Evolutionary conservation across 2,329 filamentous ascomycete species (phyloP).

Genomic region (Domatiomyces globalis): DNA sequence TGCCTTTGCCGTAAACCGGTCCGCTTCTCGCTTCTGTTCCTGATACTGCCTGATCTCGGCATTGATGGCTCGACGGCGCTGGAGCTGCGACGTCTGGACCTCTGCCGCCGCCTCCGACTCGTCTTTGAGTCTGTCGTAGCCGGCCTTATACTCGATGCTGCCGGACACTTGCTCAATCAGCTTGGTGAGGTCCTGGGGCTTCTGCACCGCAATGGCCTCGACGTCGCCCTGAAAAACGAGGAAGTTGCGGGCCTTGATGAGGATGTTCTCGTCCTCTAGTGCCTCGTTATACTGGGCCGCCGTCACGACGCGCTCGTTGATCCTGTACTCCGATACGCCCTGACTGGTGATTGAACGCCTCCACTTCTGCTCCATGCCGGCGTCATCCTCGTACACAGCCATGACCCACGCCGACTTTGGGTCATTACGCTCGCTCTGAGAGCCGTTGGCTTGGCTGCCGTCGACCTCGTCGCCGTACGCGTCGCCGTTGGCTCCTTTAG

Average conservation of each 20-base stretch:
- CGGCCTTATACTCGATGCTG: constrained; percentile 81
- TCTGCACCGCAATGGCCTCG: constrained; percentile 89
- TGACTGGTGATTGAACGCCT: constrained; percentile 82
- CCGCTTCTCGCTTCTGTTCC: constrained; percentile 89
- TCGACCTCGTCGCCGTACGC: constrained; percentile 49
- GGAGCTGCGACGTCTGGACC: constrained; percentile 75
- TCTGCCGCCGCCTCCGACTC: constrained; percentile 78
- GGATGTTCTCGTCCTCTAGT: constrained; percentile 82
- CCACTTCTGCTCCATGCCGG: constrained; percentile 88
- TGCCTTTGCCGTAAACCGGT: constrained; percentile 80
- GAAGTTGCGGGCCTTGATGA: constrained; percentile 97
- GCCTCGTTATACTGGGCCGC: constrained; percentile 88
- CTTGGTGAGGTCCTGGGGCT: constrained; percentile 80
- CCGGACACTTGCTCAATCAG: constrained; percentile 97
- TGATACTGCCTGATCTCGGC: constrained; percentile 96
- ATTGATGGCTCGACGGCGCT: constrained; percentile 84
- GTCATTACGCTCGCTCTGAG: constrained; percentile 48
- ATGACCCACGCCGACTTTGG: constrained; percentile 97
- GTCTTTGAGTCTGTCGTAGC: constrained; percentile 81
- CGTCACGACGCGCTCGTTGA: constrained; percentile 81
- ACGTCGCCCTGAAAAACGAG: constrained; percentile 97
- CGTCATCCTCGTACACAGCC: constrained; percentile 97
- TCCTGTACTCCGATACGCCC: constrained; percentile 87
- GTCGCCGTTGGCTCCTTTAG: constrained; percentile 44
- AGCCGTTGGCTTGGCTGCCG: constrained; percentile 45